phyloP scores from a whole-genome alignment of 2,329 filamentous ascomycete species.

The Aciculosporium take region DNA sequence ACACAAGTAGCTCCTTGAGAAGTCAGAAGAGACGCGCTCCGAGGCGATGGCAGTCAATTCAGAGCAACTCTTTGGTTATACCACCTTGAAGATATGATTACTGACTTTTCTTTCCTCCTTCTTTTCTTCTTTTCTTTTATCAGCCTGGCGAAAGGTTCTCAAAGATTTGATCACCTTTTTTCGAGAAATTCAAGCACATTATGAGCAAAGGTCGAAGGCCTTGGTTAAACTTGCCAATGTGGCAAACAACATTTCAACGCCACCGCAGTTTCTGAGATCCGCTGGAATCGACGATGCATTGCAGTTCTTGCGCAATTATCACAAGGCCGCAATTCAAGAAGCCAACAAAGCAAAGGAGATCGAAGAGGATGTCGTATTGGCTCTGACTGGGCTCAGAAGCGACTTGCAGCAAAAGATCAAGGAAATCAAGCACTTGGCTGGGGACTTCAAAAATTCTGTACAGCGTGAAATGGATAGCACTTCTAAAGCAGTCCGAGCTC shows the following conservation, averaged over 20 bases:
- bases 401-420: slow-evolving; percentile 95
- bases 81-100: neutral
- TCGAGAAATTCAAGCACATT: slow-evolving; percentile 77
- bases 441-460: slow-evolving; percentile 93
- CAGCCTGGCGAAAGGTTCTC: slow-evolving; percentile 87
- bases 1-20: neutral
- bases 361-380: slow-evolving; percentile 79
- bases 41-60: too few species aligned
- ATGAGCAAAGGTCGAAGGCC: slow-evolving; percentile 73
- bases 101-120: neutral
- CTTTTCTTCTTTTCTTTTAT: slow-evolving; percentile 2
- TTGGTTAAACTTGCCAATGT: slow-evolving; percentile 71
- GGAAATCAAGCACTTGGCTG: slow-evolving; percentile 85
- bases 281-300: slow-evolving; percentile 82
- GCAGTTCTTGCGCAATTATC: slow-evolving; percentile 65
- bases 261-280: slow-evolving; percentile 60
- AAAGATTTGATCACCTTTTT: slow-evolving; percentile 94
- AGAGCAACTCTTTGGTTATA: too few species aligned
- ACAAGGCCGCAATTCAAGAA: slow-evolving; percentile 66
- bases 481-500: slow-evolving; percentile 57
- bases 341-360: slow-evolving; percentile 82
- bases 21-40: neutral
- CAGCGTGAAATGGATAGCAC: slow-evolving; percentile 89
- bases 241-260: slow-evolving; percentile 64
- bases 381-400: slow-evolving; percentile 69